Evolutionary conservation across 208 protist species (phyloP), one percentile per base, ranked within the genome.

Genomic region (Leishmania major): DNA sequence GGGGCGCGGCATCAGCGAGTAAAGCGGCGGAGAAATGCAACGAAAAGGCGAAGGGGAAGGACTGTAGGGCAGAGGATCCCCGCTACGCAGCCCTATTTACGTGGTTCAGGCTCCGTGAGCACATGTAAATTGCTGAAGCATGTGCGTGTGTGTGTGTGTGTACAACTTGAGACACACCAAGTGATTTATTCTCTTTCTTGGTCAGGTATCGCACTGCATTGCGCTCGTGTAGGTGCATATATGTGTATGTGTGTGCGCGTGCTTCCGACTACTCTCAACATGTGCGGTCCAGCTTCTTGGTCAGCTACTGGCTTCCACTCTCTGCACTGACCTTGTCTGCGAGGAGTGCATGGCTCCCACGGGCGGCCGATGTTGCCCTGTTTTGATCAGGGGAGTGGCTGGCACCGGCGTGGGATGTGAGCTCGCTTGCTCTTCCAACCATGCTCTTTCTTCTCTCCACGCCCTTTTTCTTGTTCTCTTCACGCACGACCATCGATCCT

Each of bases 391-490:
- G 6, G 22, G 22, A 45, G 67, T 73, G 25, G 25, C n/a, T 47
- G 45, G 25, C 45, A 74, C 40, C 25, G 70, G 45, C 8, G 13
- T 13, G 28, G 70, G 40, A 31, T 35, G 40, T 11, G 70, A 31
- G 22, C 60, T 5, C 35, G 22, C 43, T 59, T 45, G 49, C 66
- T 35, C 47, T 84, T 64, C 60, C 43, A 19, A 25, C 51, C 74
- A 51, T 62, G 45, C 74, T 60, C 47, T 66, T 40, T n/a, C 75
- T 78, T 73, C 57, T 17, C 35, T 76, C 35, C 62, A 15, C 55
- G 78, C 49, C 35, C 69, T 67, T 81, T 28, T 78, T 82, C 73
- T 81, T 90, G 59, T 66, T 67, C 43, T 78, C 40, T 31, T 15
- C 45, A 53, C 45, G 25, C 45, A 37, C 17, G 40, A 1, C 67